Base-by-base conservation (phyloP, 345 rosid species). In the Populus euphratica region DNA sequence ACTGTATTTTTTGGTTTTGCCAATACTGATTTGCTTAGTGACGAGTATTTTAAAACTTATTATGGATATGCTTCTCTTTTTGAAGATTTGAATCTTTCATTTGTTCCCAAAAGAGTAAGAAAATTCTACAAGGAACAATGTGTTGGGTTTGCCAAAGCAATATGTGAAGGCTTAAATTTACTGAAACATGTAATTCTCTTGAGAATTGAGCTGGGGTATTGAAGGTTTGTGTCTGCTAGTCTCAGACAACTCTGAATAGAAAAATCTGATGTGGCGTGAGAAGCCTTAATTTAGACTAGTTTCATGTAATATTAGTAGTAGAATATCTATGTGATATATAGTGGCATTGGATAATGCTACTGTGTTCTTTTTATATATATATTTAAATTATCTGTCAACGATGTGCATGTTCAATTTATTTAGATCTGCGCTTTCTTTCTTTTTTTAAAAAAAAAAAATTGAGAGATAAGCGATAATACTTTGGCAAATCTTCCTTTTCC, bases 31-130 rank as follows among this genome's bases (percentile, higher is more conserved):
- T 68, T 75, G 76, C 14, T 9, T n/a, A 25, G 3, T n/a, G 14
- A 84, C 21, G 29, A n/a, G 73, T 36, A 69, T 68, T 70, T 23
- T 70, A 70, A 52, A 69, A 49, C 6, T 29, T 66, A 36, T 31
- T 2, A 23, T 43, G 7, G 85, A 74, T 81, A 62, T 86, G 76
- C 76, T 79, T 77, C 81, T 75, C 81, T 67, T 83, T 85, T 70
- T 33, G 69, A 77, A 77, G 84, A 81, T 84, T 76, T 76, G 79
- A 77, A 76, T 72, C 74, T 68, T 43, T 49, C 66, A 52, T 27
- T 39, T 50, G 8, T 13, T 31, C 12, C 25, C 7, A 5, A 1
- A 44, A 49, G 18, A 70, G 25, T 62, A 66, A 61, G 14, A 35
- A 36, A 8, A 41, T 0, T 72, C 14, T 2, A 13, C 56, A 39